Evolutionary conservation across 208 protist genomes (phyloP).

Genomic region (Trichomonas vaginalis): DNA sequence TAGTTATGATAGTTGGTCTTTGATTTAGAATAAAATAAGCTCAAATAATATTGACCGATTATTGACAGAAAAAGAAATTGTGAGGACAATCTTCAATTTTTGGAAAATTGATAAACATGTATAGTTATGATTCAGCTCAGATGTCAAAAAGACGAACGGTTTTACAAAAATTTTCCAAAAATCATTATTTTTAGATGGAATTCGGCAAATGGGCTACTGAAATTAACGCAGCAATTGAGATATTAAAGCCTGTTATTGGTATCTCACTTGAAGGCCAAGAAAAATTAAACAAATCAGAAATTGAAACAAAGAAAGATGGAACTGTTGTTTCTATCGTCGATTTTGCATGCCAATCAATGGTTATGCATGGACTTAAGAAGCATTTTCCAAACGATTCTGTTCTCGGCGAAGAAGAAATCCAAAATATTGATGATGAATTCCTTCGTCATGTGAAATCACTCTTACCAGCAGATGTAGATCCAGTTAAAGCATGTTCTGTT

Average conservation of each 20-base stretch:
- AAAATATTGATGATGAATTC: not conserved
- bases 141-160: no score
- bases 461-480: not conserved
- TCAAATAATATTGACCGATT: no score
- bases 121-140: no score
- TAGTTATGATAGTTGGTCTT: no score
- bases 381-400: not conserved
- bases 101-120: no score
- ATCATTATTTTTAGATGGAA: no score
- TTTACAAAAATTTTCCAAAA: no score
- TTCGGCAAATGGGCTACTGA: not conserved
- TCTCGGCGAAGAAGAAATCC: not conserved
- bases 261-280: not conserved
- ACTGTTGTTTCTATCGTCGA: not conserved
- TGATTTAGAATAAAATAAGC: no score
- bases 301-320: not conserved
- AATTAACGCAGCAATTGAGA: not conserved
- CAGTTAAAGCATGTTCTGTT: not conserved
- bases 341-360: not conserved
- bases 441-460: not conserved
- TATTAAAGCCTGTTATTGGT: not conserved
- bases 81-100: no score
- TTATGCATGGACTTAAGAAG: not conserved
- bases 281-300: not conserved
- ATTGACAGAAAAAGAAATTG: no score